Conservation (phyloP, 331 rosid genomes). For the Quercus lobata region DNA sequence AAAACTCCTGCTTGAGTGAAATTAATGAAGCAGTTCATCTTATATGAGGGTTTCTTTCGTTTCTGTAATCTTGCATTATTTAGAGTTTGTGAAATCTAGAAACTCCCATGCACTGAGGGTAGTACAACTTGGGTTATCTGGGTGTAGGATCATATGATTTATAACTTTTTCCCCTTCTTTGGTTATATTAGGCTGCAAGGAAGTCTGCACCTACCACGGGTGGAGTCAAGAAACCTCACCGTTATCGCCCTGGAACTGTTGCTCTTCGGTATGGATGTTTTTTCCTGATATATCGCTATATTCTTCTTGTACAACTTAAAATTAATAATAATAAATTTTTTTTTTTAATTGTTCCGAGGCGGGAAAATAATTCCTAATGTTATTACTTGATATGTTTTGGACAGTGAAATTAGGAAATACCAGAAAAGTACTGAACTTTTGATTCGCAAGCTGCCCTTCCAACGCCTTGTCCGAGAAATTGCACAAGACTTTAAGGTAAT, state of each 20-base stretch:
- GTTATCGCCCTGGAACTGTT: conserved; percentile 40
- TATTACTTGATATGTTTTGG: background rate
- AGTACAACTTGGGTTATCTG: too few relatives aligned
- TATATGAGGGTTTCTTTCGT: background rate
- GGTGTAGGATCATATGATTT: background rate
- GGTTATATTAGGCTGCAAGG: conserved; percentile 28
- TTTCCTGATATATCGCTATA: background rate
- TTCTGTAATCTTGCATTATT: background rate
- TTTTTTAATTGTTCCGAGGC: background rate
- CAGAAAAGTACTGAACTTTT: conserved; percentile 39
- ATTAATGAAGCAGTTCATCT: background rate
- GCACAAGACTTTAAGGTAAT: conserved; percentile 38
- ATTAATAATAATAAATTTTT: too few relatives aligned
- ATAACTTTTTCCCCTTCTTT: background rate
- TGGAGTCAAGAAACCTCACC: conserved; percentile 37
- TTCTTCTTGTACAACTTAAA: background rate
- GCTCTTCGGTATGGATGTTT: conserved; percentile 28
- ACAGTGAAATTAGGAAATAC: conserved; percentile 30
- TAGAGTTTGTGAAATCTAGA: background rate
- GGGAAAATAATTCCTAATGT: background rate
- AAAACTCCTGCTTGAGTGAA: background rate
- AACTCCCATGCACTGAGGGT: too few relatives aligned
- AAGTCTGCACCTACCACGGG: conserved; percentile 35
- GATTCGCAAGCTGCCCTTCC: conserved; percentile 34
- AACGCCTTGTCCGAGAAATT: conserved; percentile 37